Evolutionary conservation across 768 basidiomycete genomes (phyloP), one percentile per base, ranked within the genome.

Genomic region (Kwoniella sp.): DNA sequence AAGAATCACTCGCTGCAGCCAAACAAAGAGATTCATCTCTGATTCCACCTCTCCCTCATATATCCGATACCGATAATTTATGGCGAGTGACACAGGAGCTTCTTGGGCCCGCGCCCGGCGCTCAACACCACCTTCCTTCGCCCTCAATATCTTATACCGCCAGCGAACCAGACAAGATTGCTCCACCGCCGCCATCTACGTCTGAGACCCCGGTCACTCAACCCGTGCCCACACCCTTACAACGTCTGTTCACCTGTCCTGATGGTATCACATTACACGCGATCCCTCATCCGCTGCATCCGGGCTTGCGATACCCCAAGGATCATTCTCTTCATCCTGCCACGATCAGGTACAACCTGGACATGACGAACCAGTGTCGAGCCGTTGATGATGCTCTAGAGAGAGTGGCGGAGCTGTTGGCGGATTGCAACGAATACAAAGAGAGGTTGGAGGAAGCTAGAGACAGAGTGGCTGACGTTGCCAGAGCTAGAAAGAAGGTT

Each of bases 381-480:
- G 74, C 79, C 0, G 72, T 76, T 9, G 73, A 77, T 54, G 76
- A 77, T 46, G 76, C 79, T 13, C 37, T 80, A 3, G 79, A 80
- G 44, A 58, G 76, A 48, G 70, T 80, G 26, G 65, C 70, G 27
- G 79, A 80, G 62, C 66, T 81, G 40, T 60, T 78, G 46, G 70
- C 77, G 24, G 80, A 81, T 59, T 80, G 78, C 55, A 68, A 72
- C 15, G 80, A 81, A 63, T 81, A 80, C 65, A 78, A 79, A 58
- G 71, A 73, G 37, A 61, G 80, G 17, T 61, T 81, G 44, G 78
- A 79, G 58, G 80, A 81, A 63, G 77, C 78, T 24, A 62, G 79
- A 47, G 72, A 76, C 57, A 52, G 80, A 33, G 67, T 81, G 0
- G 79, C 80, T 29, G 77, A 80, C 58, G 72, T 81, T 1, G 77